phyloP scores from a whole-genome alignment of 495 filamentous ascomycete genomes.

The Hypoxylon lienhwacheense region DNA sequence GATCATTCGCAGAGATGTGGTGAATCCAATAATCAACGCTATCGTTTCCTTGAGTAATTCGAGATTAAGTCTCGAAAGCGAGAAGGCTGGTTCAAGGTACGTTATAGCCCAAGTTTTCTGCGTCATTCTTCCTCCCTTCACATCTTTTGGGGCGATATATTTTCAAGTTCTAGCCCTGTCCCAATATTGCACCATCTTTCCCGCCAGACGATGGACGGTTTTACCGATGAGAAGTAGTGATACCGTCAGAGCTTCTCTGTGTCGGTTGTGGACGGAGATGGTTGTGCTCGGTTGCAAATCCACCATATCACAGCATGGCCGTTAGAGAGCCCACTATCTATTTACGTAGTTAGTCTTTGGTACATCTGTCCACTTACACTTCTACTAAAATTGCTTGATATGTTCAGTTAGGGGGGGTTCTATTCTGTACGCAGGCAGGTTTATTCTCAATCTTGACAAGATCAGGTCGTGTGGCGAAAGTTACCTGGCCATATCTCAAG shows the following conservation, averaged over 20 bases:
- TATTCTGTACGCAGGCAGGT: background rate
- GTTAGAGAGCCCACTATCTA: slow-evolving; percentile 12
- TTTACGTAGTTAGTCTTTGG: slow-evolving; percentile 1
- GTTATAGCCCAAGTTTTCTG: background rate
- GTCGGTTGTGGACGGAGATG: slow-evolving; percentile 8
- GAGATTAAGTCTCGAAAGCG: slow-evolving; percentile 1
- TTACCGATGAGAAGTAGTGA: slow-evolving; percentile 9
- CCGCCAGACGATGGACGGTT: slow-evolving; percentile 1
- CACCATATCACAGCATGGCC: slow-evolving; percentile 21
- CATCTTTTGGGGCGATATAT: slow-evolving; percentile 9
- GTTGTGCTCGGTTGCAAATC: slow-evolving; percentile 8
- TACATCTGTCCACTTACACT: background rate
- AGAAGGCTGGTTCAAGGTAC: background rate
- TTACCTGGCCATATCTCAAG: background rate
- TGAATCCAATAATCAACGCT: background rate
- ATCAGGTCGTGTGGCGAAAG: slow-evolving; percentile 6
- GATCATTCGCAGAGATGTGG: background rate
- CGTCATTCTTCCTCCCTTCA: background rate
- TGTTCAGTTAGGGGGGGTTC: slow-evolving; percentile 1
- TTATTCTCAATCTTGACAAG: background rate
- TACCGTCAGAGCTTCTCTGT: slow-evolving; percentile 10
- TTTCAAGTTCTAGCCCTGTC: slow-evolving; percentile 11
- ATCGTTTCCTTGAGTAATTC: background rate
- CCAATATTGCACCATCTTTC: slow-evolving; percentile 5
- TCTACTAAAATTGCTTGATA: slow-evolving; percentile 6